Percentiles rank a stretch among this genome's conserved stretches.
Evolutionary conservation across 306 rosid species (phyloP).

Genomic region (Abrus precatorius): DNA sequence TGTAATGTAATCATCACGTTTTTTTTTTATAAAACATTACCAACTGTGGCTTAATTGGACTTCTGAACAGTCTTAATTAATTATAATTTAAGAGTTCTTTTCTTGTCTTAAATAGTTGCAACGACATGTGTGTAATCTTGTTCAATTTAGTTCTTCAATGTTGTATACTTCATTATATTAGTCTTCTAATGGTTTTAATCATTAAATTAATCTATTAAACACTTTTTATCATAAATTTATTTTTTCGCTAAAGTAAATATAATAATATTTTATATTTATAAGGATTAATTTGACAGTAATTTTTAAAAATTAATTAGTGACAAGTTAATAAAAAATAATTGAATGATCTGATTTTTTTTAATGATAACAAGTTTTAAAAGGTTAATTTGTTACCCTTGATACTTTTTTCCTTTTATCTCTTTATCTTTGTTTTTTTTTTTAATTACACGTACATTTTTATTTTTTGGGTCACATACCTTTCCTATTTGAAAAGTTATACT

Average conservation of each 20-base stretch:
- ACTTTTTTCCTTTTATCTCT: not conserved
- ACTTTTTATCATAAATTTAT: no score
- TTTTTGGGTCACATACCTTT: not conserved
- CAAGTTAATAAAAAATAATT: no score
- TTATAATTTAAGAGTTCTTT: not conserved
- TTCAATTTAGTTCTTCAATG: not conserved
- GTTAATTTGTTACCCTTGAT: no score
- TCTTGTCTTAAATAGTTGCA: not conserved
- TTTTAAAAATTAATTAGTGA: no score
- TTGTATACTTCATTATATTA: no score
- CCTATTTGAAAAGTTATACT: not conserved
- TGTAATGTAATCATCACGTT: conserved; percentile 35
- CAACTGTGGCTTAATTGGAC: not conserved
- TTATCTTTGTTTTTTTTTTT: not conserved
- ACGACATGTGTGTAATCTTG: not conserved
- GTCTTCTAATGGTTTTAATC: no score
- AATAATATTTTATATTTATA: no score
- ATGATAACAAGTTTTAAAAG: no score
- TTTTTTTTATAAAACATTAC: not conserved
- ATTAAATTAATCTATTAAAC: no score
- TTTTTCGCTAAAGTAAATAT: no score
- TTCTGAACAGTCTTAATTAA: not conserved
- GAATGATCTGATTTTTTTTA: no score
- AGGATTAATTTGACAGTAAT: no score
- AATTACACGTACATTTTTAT: not conserved